Conservation (phyloP, 768 basidiomycete genomes). For the Suillus clintonianus region DNA sequence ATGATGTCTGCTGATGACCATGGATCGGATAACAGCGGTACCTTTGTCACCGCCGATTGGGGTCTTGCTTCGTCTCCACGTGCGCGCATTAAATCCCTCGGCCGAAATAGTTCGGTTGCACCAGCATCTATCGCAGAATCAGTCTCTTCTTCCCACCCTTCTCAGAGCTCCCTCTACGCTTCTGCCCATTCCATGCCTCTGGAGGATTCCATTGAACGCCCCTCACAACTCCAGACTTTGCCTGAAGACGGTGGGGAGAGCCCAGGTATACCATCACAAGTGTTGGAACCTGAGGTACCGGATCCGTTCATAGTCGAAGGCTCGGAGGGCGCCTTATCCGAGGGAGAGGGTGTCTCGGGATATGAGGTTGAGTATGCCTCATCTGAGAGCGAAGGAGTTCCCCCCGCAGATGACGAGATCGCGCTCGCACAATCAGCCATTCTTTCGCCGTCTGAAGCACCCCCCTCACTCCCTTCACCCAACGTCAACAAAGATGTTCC, state of each 20-base stretch:
- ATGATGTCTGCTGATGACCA: background rate
- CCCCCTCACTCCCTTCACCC: slow-evolving; percentile 25
- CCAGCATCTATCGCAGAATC: slow-evolving; percentile 6
- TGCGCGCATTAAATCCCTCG: slow-evolving; percentile 14
- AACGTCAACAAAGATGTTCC: slow-evolving; percentile 55
- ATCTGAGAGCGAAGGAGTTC: slow-evolving; percentile 21
- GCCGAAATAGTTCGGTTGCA: slow-evolving; percentile 6
- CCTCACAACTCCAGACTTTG: slow-evolving; percentile 2
- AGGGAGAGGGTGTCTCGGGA: slow-evolving; percentile 9
- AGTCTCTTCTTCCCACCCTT: background rate
- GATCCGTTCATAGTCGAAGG: slow-evolving; percentile 68
- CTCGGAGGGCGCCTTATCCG: slow-evolving; percentile 45
- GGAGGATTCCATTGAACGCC: background rate
- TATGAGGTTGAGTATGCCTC: slow-evolving; percentile 20
- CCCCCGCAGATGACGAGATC: slow-evolving; percentile 39
- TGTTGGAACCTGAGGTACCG: slow-evolving; percentile 50
- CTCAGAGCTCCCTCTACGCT: background rate
- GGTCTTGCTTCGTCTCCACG: background rate
- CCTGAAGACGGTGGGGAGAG: slow-evolving; percentile 11
- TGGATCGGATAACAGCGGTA: slow-evolving; percentile 22
- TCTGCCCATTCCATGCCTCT: slow-evolving; percentile 2
- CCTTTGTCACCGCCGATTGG: slow-evolving; percentile 15
- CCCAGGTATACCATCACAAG: slow-evolving; percentile 13
- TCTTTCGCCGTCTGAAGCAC: slow-evolving; percentile 14
- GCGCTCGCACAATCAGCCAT: slow-evolving; percentile 37